These are phyloP conservation scores for Draba incana DNA, from an alignment of 345 rosid species.

Conservation along the genomic window DNA sequence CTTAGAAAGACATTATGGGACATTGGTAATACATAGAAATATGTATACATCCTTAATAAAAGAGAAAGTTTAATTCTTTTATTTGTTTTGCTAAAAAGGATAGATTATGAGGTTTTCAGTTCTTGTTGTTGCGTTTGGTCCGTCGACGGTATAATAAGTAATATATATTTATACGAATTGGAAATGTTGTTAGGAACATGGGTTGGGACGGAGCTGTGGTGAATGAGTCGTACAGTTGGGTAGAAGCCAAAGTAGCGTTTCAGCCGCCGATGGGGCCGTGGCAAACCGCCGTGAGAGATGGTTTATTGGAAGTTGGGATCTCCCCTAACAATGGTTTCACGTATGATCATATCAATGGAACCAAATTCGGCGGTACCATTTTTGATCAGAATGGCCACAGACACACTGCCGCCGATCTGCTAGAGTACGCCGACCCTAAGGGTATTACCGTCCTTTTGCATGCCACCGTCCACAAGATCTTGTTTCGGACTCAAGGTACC, in stretches of 20 bases:
- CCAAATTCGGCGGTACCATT: constrained; percentile 76
- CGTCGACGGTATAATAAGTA: not conserved
- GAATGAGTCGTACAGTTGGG: constrained; percentile 65
- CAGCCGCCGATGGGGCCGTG: constrained; percentile 52
- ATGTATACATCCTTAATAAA: not conserved
- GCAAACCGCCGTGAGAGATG: constrained; percentile 80
- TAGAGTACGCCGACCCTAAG: constrained; percentile 58
- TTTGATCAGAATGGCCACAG: constrained; percentile 62
- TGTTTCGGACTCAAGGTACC: constrained; percentile 47
- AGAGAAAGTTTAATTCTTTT: not conserved
- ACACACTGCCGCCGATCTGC: constrained; percentile 77
- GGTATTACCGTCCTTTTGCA: constrained; percentile 57
- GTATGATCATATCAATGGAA: constrained; percentile 66
- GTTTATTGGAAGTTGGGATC: constrained; percentile 63
- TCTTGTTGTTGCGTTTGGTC: constrained; percentile 12
- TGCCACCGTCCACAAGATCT: constrained; percentile 58
- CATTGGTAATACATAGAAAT: not conserved
- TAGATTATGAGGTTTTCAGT: too few relatives aligned
- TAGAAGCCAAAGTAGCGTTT: constrained; percentile 62
- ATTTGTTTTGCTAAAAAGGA: too few relatives aligned
- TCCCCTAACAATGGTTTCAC: constrained; percentile 72
- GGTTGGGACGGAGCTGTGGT: constrained; percentile 63
- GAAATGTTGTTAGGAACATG: constrained; percentile 36
- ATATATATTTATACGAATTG: constrained; percentile 4
- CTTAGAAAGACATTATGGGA: not conserved